A percentile compares a stretch with the other conserved stretches of the same genome.
phyloP scores from a whole-genome alignment of 2,329 filamentous ascomycete genomes.

The Aphanocladium album region DNA sequence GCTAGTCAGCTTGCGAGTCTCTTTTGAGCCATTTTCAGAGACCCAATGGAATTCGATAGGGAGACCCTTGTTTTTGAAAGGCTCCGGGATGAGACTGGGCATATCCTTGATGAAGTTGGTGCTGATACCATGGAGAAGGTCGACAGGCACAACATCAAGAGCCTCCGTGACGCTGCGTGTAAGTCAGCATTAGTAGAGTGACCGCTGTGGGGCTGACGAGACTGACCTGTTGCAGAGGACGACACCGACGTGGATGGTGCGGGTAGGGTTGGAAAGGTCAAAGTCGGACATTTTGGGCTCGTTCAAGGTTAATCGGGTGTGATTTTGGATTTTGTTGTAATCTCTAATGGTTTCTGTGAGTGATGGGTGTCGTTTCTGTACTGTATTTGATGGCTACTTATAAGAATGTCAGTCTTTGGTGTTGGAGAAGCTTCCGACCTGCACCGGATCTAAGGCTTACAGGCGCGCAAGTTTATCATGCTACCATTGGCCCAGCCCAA shows the following conservation, averaged over 20 bases:
- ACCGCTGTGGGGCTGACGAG: neutral
- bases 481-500: neutral
- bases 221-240: conserved; percentile 25
- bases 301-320: neutral
- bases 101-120: conserved; percentile 17
- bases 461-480: neutral
- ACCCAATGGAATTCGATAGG: conserved; percentile 32
- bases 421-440: neutral
- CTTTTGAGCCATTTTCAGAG: conserved; percentile 20
- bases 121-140: conserved; percentile 22
- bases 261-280: conserved; percentile 21
- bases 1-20: conserved; percentile 20
- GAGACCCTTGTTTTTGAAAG: conserved; percentile 20
- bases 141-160: conserved; percentile 31
- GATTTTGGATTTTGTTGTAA: neutral
- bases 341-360: neutral
- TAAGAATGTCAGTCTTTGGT: neutral
- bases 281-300: conserved; percentile 8
- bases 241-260: conserved; percentile 25
- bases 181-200: neutral
- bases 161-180: conserved; percentile 26
- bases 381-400: neutral
- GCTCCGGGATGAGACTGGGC: conserved; percentile 16
- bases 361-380: neutral
- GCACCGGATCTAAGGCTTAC: neutral